phyloP scores from a whole-genome alignment of 495 filamentous ascomycete genomes.

The Penicillium herquei region DNA sequence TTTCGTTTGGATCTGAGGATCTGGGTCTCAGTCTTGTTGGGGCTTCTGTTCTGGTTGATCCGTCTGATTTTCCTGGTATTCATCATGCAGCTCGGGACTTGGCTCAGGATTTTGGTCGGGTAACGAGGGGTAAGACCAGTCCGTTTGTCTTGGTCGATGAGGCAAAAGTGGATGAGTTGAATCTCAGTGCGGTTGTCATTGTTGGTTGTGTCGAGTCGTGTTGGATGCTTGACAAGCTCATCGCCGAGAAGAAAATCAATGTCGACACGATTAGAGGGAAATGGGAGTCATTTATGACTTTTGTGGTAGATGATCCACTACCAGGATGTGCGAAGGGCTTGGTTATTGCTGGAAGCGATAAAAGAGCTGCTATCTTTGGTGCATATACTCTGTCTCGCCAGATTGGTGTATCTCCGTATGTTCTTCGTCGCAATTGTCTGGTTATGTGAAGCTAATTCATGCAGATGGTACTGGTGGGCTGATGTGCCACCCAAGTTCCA shows the following conservation, averaged over 20 bases:
- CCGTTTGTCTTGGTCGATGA: slow-evolving; percentile 37
- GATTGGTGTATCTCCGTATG: slow-evolving; percentile 66
- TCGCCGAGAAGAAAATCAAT: slow-evolving; percentile 54
- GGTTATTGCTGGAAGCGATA: slow-evolving; percentile 67
- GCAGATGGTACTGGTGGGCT: slow-evolving; percentile 69
- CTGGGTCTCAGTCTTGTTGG: slow-evolving; percentile 10
- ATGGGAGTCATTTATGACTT: slow-evolving; percentile 69
- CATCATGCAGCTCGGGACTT: slow-evolving; percentile 65
- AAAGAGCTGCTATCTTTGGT: slow-evolving; percentile 69
- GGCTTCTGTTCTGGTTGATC: slow-evolving; percentile 17
- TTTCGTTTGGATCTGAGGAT: slow-evolving; percentile 10
- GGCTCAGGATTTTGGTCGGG: slow-evolving; percentile 67
- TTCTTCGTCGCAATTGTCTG: neutral
- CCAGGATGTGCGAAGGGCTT: slow-evolving; percentile 57
- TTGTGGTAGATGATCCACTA: slow-evolving; percentile 58
- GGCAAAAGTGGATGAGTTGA: slow-evolving; percentile 10
- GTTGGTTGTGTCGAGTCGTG: slow-evolving; percentile 68
- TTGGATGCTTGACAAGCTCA: slow-evolving; percentile 55
- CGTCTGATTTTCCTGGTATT: slow-evolving; percentile 63
- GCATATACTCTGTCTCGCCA: slow-evolving; percentile 74
- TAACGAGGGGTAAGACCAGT: slow-evolving; percentile 55
- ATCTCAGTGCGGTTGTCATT: slow-evolving; percentile 53
- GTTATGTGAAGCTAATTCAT: neutral
- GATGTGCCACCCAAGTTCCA: slow-evolving; percentile 59
- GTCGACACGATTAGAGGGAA: slow-evolving; percentile 53